Conservation (phyloP, 1,284 basidiomycete genomes). For the Heterobasidion parviporum region DNA sequence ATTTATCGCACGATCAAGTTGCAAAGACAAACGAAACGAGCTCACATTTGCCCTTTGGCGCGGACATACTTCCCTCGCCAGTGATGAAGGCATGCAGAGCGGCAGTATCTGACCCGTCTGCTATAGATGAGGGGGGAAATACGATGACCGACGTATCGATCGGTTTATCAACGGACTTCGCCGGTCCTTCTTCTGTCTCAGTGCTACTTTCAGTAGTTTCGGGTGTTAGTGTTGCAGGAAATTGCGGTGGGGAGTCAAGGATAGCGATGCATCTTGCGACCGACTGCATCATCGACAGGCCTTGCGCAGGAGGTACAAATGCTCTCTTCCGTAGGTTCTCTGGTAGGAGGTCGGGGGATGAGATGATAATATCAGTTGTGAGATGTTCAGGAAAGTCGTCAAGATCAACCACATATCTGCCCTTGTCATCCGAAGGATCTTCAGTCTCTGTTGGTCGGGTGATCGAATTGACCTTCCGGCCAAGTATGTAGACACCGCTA, state of each 20-base stretch:
- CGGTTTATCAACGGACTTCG: slow-evolving; percentile 6
- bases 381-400: slow-evolving; percentile 53
- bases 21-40: slow-evolving; percentile 2
- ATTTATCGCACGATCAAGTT: not conserved
- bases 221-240: slow-evolving; percentile 11
- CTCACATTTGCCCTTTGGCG: slow-evolving; percentile 80
- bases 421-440: slow-evolving; percentile 6
- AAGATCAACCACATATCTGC: slow-evolving; percentile 41
- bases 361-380: slow-evolving; percentile 36
- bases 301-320: slow-evolving; percentile 7
- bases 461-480: slow-evolving; percentile 42
- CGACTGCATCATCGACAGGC: slow-evolving; percentile 9
- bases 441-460: slow-evolving; percentile 12
- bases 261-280: slow-evolving; percentile 66
- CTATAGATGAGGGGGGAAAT: slow-evolving; percentile 67
- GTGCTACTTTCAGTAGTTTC: too few species aligned
- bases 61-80: slow-evolving; percentile 80
- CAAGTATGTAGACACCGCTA: slow-evolving; percentile 82
- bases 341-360: slow-evolving; percentile 28
- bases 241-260: slow-evolving; percentile 40
- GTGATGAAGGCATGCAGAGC: slow-evolving; percentile 69
- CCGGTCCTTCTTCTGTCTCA: too few species aligned
- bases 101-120: slow-evolving; percentile 33
- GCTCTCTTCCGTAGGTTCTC: slow-evolving; percentile 17
- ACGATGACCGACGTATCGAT: slow-evolving; percentile 72